Base-by-base conservation (phyloP, 768 basidiomycete genomes). In the Tylopilus cervinicoccineus region DNA sequence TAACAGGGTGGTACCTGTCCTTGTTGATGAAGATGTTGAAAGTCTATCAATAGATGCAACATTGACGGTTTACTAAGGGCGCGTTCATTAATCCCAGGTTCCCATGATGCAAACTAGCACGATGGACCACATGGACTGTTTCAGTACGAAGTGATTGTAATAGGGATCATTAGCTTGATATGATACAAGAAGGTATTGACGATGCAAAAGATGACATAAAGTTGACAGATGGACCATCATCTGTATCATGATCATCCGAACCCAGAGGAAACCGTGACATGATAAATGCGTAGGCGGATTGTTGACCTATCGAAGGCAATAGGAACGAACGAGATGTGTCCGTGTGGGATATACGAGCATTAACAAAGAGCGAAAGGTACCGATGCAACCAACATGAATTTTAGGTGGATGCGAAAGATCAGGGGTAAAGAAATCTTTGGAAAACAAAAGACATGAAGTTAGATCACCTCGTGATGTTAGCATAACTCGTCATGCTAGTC, bases 1-100 rank as follows among this genome's bases (percentile, higher is more conserved):
- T 91, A 60, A 89, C 89, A 19, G 89, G 88, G 29, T 90, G 88
- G 86, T 91, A 88, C 69, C 71, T 88, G 45, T 77, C 75, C 38
- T 56, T 78, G 40, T 66, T 89, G 56, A 79, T 88, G 79, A 76
- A 72, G 52, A 69, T 67, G 17, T 59, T 87, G 54, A 66, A 69
- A 40, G 69, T 79, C 28, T 77, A 80, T 60, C 68, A 64, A 51
- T 74, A 69, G 45, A 31, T 36, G 16, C 11, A 16, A 17, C 26
- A 10, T 13, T 11, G 22, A 9, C 23, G 8, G 33, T 22, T 41
- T 33, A 20, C n/a, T n/a, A n/a, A n/a, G 7, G 17, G 14, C 6
- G 2, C 11, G 11, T 26, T 26, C 28, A 33, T n/a, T n/a, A n/a
- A n/a, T n/a, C n/a, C n/a, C n/a, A n/a, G n/a, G n/a, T n/a, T n/a